These are phyloP conservation scores for Epicoccum nigrum DNA, from an alignment of 2,329 filamentous ascomycete species.

Conservation along the genomic window DNA sequence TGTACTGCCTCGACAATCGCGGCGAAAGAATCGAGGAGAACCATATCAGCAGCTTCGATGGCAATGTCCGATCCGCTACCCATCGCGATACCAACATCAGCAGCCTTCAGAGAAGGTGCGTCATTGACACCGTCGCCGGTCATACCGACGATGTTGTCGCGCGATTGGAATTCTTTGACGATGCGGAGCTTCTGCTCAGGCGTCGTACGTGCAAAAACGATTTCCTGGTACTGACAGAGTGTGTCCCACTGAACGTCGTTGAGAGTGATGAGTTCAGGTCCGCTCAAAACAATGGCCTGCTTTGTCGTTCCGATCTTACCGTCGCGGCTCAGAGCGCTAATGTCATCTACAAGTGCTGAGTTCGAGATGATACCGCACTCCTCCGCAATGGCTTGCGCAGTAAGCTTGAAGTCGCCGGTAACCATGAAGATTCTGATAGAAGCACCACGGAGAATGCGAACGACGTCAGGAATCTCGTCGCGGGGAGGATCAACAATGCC, in stretches of 20 bases:
- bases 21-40: constrained; percentile 70
- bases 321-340: constrained; percentile 56
- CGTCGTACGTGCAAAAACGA: constrained; percentile 75
- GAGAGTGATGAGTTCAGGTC: constrained; percentile 64
- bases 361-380: constrained; percentile 74
- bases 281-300: constrained; percentile 43
- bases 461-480: constrained; percentile 64
- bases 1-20: constrained; percentile 74
- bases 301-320: constrained; percentile 33
- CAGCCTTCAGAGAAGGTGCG: constrained; percentile 62
- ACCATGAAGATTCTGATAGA: constrained; percentile 83
- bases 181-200: constrained; percentile 81
- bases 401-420: constrained; percentile 78
- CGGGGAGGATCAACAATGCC: constrained; percentile 66
- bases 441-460: constrained; percentile 69
- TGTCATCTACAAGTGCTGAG: constrained; percentile 57
- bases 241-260: constrained; percentile 73
- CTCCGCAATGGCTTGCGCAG: constrained; percentile 73
- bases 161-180: constrained; percentile 73
- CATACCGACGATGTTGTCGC: constrained; percentile 62
- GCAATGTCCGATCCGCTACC: constrained; percentile 65
- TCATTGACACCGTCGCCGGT: constrained; percentile 59
- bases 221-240: constrained; percentile 69
- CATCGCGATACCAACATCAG: constrained; percentile 66
- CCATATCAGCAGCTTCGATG: constrained; percentile 68